A percentile compares a stretch with the other conserved stretches of the same genome.
phyloP scores from a whole-genome alignment of 164 flowering plant species.

The Liriodendron chinense region DNA sequence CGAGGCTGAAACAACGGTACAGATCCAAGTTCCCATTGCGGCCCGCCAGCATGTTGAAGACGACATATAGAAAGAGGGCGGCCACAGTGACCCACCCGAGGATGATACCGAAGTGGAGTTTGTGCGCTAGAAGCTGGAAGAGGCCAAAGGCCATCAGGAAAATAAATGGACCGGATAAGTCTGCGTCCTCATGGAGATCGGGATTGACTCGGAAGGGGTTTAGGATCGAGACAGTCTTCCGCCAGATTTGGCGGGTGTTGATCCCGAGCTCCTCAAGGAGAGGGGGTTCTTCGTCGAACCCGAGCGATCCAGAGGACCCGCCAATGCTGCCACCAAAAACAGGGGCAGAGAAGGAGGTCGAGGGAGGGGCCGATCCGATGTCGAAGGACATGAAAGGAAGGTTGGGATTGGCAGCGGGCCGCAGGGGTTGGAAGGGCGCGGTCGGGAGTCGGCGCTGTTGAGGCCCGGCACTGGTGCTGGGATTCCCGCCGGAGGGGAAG shows the following conservation, averaged over 20 bases:
- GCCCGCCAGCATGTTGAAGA: slow-evolving; percentile 87
- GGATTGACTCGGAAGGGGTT: slow-evolving; percentile 64
- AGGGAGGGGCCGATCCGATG: slow-evolving; percentile 45
- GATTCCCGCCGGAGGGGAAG: slow-evolving; percentile 65
- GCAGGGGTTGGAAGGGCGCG: slow-evolving; percentile 64
- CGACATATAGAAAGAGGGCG: slow-evolving; percentile 66
- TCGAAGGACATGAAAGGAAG: slow-evolving; percentile 83
- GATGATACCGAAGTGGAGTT: slow-evolving; percentile 86
- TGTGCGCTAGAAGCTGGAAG: slow-evolving; percentile 88
- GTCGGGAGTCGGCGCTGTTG: slow-evolving; percentile 63
- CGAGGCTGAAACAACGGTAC: slow-evolving; percentile 70
- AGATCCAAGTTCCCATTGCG: slow-evolving; percentile 78
- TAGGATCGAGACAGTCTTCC: slow-evolving; percentile 60
- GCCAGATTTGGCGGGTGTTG: slow-evolving; percentile 83
- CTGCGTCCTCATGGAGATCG: slow-evolving; percentile 62
- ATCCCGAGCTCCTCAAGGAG: slow-evolving; percentile 92
- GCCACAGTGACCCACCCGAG: slow-evolving; percentile 85
- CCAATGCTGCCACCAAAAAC: slow-evolving; percentile 22
- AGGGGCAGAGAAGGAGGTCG: slow-evolving; percentile 31
- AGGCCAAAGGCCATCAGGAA: slow-evolving; percentile 65
- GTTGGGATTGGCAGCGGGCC: slow-evolving; percentile 24
- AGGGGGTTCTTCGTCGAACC: slow-evolving; percentile 77
- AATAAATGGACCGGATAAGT: slow-evolving; percentile 84
- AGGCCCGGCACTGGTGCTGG: slow-evolving; percentile 21
- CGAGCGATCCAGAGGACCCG: slow-evolving; percentile 10